These are phyloP conservation scores for Trichoderma gamsii DNA, from an alignment of 495 filamentous ascomycete genomes.

Conservation along the genomic window DNA sequence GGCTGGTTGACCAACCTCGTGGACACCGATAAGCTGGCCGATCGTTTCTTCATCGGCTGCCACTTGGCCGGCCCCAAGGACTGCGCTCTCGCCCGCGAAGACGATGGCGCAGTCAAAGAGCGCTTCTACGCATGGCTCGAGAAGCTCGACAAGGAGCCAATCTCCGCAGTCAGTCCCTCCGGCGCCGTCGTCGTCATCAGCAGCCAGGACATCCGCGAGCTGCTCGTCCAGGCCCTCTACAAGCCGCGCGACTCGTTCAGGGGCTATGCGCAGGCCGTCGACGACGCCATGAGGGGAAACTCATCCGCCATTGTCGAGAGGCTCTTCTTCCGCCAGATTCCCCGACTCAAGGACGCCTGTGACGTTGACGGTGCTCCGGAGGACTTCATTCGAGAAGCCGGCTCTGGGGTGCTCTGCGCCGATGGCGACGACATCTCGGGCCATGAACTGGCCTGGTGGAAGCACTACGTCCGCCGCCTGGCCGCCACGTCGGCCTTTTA, in stretches of 20 bases:
- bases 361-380: not conserved
- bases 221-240: slow-evolving; percentile 24
- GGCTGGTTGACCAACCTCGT: slow-evolving; percentile 38
- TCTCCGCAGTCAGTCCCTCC: slow-evolving; percentile 20
- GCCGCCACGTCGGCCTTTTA: slow-evolving; percentile 38
- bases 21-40: slow-evolving; percentile 46
- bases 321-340: not conserved
- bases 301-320: not conserved
- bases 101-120: not conserved
- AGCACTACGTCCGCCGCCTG: slow-evolving; percentile 33
- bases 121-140: not conserved
- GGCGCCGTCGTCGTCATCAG: slow-evolving; percentile 39
- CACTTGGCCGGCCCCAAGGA: slow-evolving; percentile 34
- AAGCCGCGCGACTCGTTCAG: slow-evolving; percentile 20
- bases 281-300: not conserved
- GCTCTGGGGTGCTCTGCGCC: slow-evolving; percentile 37
- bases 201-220: slow-evolving; percentile 35
- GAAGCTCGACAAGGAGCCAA: slow-evolving; percentile 19
- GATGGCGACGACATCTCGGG: slow-evolving; percentile 42
- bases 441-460: slow-evolving; percentile 32
- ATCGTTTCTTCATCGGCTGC: slow-evolving; percentile 44
- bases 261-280: slow-evolving; percentile 12
- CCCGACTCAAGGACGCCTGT: not conserved
- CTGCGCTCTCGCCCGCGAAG: slow-evolving; percentile 36
- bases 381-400: not conserved